phyloP scores from a whole-genome alignment of 176 grass and related monocot species.

The Areca catechu region DNA sequence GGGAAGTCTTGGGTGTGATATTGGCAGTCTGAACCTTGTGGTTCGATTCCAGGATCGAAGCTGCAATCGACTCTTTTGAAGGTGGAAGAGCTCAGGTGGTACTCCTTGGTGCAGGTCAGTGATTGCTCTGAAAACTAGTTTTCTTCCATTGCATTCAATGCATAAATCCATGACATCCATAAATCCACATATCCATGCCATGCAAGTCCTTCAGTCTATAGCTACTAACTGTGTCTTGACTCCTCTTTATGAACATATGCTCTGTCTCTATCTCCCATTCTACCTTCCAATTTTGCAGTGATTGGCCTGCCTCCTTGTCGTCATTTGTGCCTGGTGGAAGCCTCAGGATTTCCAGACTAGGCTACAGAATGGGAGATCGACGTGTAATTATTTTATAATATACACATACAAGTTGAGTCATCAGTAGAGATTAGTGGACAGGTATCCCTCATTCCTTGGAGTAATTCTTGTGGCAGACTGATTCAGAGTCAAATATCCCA shows the following conservation, averaged over 20 bases:
- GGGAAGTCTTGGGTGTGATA: slow-evolving; percentile 77
- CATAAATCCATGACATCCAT: too few relatives aligned
- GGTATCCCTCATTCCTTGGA: too few relatives aligned
- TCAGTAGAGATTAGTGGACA: too few relatives aligned
- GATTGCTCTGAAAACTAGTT: too few relatives aligned
- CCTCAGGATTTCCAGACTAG: slow-evolving; percentile 37
- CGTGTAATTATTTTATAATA: too few relatives aligned
- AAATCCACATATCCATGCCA: slow-evolving; percentile 37
- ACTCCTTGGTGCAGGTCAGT: slow-evolving; percentile 85
- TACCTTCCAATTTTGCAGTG: slow-evolving; percentile 85
- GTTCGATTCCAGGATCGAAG: slow-evolving; percentile 71
- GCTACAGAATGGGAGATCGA: slow-evolving; percentile 17
- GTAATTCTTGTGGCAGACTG: too few relatives aligned
- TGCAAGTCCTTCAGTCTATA: slow-evolving; percentile 72
- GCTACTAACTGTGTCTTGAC: slow-evolving; percentile 29
- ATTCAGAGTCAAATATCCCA: too few relatives aligned
- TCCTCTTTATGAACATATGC: slow-evolving; percentile 77
- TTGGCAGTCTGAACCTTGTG: slow-evolving; percentile 81
- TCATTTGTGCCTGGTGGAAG: slow-evolving; percentile 79
- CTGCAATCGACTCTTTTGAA: slow-evolving; percentile 42
- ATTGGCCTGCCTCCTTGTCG: slow-evolving; percentile 86
- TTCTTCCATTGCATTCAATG: too few relatives aligned
- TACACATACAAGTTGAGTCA: too few relatives aligned
- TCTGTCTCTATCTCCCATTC: slow-evolving; percentile 41
- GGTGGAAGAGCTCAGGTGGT: slow-evolving; percentile 56